Evolutionary conservation across 768 basidiomycete species (phyloP).

Genomic region (Russula brevipes): DNA sequence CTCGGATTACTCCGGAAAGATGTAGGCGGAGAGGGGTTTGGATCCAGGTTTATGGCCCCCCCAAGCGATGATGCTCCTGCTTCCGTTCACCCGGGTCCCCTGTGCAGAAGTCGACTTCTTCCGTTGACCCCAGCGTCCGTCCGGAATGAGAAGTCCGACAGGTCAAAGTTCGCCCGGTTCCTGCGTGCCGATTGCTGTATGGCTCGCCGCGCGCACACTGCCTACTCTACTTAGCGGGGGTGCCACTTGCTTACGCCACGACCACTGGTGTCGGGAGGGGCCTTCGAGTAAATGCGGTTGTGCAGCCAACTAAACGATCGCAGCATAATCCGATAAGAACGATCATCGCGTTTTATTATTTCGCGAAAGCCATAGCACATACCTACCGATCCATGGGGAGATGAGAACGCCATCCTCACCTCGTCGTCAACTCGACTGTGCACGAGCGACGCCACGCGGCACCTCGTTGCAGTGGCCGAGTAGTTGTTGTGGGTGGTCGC

Average conservation of each 20-base stretch:
- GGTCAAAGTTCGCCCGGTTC: not conserved
- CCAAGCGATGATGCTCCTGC: not conserved
- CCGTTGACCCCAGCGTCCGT: not conserved
- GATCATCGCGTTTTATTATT: no score
- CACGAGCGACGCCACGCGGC: conserved; percentile 10
- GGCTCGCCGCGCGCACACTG: not conserved
- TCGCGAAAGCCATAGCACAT: not conserved
- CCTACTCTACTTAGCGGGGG: not conserved
- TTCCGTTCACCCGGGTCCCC: not conserved
- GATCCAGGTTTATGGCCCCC: not conserved
- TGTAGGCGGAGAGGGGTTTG: not conserved
- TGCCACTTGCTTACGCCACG: not conserved
- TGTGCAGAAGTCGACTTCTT: not conserved
- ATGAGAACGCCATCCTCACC: conserved; percentile 1
- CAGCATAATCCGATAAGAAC: no score
- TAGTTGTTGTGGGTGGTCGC: not conserved
- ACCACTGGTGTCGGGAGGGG: not conserved
- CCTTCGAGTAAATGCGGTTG: no score
- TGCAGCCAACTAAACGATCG: no score
- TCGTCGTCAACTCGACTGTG: not conserved
- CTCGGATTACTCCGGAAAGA: not conserved
- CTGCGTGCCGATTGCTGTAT: not conserved
- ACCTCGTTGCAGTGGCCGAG: not conserved
- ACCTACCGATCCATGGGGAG: conserved; percentile 17
- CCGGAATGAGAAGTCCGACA: not conserved